Conservation (phyloP, 805 yeast species). For the Lipomyces lipofer region DNA sequence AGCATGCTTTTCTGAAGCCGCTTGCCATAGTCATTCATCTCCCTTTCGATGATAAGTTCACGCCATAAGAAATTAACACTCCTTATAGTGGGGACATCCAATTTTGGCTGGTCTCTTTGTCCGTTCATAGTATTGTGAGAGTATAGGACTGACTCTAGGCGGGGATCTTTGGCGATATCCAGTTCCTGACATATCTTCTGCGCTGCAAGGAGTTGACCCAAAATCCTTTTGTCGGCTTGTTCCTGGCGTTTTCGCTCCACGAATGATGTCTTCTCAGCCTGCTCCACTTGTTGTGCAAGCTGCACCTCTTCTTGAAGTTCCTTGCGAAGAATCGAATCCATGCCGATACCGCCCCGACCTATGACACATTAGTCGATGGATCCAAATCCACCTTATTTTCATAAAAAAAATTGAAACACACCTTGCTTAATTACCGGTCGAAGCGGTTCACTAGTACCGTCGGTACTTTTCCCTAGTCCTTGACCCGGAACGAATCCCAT, state of each 20-base stretch:
- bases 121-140: neutral
- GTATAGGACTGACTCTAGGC: conserved; percentile 15
- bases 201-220: conserved; percentile 24
- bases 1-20: conserved; percentile 6
- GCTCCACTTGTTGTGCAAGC: conserved; percentile 10
- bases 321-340: conserved; percentile 18
- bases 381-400: neutral
- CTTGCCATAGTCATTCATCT: conserved; percentile 3
- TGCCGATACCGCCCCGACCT: conserved; percentile 35
- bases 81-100: conserved; percentile 8
- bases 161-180: conserved; percentile 16
- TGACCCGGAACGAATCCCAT: conserved; percentile 60
- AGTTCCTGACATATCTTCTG: conserved; percentile 28
- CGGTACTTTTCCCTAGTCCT: conserved; percentile 43
- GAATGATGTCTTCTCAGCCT: conserved; percentile 2
- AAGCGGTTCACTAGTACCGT: conserved; percentile 6
- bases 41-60: conserved; percentile 15
- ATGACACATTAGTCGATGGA: neutral
- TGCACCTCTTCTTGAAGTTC: conserved; percentile 31
- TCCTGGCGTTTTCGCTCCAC: conserved; percentile 3
- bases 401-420: neutral
- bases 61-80: conserved; percentile 25
- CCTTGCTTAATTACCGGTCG: conserved; percentile 23
- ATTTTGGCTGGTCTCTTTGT: neutral
- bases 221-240: conserved; percentile 26